Base-by-base conservation (phyloP, 768 basidiomycete species). In the Tylopilus felleus region DNA sequence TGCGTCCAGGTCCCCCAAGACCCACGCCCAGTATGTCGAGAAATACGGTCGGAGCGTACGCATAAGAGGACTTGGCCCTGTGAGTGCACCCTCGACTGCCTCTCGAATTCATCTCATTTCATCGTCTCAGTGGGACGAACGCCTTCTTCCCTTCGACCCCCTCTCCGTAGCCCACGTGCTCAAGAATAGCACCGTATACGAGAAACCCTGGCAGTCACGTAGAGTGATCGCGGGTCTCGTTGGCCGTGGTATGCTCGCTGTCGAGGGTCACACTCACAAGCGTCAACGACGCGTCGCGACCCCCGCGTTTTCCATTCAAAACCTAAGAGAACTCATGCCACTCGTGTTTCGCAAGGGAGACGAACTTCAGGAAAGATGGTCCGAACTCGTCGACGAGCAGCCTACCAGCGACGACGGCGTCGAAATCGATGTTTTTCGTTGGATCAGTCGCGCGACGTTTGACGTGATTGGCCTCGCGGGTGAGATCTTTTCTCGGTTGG, bases 381-480 rank as follows among this genome's bases (percentile, higher is more conserved):
- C 73, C 57, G 70, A 74, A 25, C 74, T 86, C 61, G 67, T 82
- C 45, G 57, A 61, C 52, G 52, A 45, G 58, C 73, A 56, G 39
- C 40, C 51, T 28, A 25, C 49, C 23, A 17, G 27, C 12, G 48
- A 51, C 2, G 36, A 58, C 54, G 70, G 63, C 8, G 62, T 66
- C 55, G 77, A 62, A 62, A 65, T 97, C 23, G 90, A 97, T 62
- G 81, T 94, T 8, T 85, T 82, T 64, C 83, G 81, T 59, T 95
- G 88, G 87, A 70, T 94, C 31, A 88, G 85, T 58, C 79, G 91
- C 40, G 85, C 86, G 9, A 93, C 93, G 0, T 89, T 97, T 63
- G 94, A 96, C 67, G 85, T 95, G 41, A 93, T 97, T 60, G 94
- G 93, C 1, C 68, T 90, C n/a, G 90, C 93, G 39, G 90, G 89